Conservation (phyloP, 768 basidiomycete species). For the Lyophyllum shimeji region DNA sequence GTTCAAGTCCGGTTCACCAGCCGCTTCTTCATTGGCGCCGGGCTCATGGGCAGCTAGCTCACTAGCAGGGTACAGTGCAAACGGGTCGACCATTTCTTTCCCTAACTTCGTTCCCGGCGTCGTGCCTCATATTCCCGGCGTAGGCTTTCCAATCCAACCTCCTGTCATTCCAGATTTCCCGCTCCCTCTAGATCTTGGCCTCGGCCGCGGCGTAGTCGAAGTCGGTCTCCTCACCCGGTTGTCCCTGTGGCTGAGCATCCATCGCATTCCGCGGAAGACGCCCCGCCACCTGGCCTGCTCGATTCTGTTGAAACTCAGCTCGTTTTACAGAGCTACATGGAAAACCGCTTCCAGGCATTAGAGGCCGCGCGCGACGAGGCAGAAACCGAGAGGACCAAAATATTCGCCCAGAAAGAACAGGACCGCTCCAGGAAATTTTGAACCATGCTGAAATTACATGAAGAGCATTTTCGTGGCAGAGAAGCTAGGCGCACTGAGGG, state of each 20-base stretch:
- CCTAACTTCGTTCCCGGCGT: not conserved
- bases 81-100: not conserved
- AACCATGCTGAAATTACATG: not conserved
- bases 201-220: not conserved
- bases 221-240: no score
- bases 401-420: not conserved
- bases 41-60: no score
- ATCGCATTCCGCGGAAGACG: not conserved
- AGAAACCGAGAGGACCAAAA: not conserved
- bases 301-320: not conserved
- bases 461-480: not conserved
- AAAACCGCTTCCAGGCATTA: slow-evolving; percentile 1
- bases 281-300: not conserved
- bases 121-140: no score
- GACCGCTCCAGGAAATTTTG: not conserved
- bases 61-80: no score
- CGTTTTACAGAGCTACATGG: not conserved
- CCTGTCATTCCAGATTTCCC: no score
- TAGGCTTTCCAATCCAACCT: no score
- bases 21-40: no score
- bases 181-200: not conserved
- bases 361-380: slow-evolving; percentile 1
- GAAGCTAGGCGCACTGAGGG: not conserved
- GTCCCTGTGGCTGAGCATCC: no score
- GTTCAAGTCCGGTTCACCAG: not conserved